phyloP scores from a whole-genome alignment of 352 stramenopile species.

The Pythium sp. region DNA sequence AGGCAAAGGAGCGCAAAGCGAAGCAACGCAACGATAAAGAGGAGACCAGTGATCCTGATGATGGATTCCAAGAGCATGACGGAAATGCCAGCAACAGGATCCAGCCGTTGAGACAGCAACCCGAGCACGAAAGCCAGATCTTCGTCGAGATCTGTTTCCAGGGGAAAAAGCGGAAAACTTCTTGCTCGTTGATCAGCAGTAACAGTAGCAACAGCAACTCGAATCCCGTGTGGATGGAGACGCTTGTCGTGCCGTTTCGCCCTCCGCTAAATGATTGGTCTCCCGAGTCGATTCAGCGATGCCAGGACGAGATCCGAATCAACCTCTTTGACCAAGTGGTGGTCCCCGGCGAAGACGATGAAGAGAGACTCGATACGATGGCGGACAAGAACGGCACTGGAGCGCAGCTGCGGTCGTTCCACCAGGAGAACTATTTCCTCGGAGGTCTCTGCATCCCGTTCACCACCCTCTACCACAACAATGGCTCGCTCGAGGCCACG shows the following conservation, averaged over 20 bases:
- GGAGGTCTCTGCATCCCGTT: constrained; percentile 87
- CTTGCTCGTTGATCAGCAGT: constrained; percentile 34
- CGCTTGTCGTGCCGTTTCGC: constrained; percentile 84
- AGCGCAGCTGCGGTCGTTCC: constrained; percentile 42
- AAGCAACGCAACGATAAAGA: background rate
- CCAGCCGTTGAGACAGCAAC: background rate
- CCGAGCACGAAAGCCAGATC: constrained; percentile 37
- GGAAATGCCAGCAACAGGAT: background rate
- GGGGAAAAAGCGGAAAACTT: constrained; percentile 66
- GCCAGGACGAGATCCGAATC: constrained; percentile 79
- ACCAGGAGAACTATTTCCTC: constrained; percentile 82
- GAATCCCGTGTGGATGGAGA: constrained; percentile 91
- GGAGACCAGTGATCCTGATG: background rate
- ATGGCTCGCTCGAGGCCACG: constrained; percentile 73
- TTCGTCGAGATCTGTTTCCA: constrained; percentile 88
- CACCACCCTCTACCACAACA: constrained; percentile 76
- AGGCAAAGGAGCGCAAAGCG: background rate
- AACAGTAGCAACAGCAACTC: constrained; percentile 20
- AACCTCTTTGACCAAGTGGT: constrained; percentile 90
- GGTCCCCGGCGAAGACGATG: constrained; percentile 17
- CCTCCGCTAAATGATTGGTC: constrained; percentile 82
- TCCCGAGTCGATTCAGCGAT: constrained; percentile 56
- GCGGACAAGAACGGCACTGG: constrained; percentile 25
- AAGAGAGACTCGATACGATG: constrained; percentile 32
- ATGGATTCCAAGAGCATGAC: constrained; percentile 6